Percentiles rank a stretch among this genome's conserved stretches.
These are phyloP conservation scores for Balakata baccata DNA, from an alignment of 345 rosid species.

Conservation along the genomic window DNA sequence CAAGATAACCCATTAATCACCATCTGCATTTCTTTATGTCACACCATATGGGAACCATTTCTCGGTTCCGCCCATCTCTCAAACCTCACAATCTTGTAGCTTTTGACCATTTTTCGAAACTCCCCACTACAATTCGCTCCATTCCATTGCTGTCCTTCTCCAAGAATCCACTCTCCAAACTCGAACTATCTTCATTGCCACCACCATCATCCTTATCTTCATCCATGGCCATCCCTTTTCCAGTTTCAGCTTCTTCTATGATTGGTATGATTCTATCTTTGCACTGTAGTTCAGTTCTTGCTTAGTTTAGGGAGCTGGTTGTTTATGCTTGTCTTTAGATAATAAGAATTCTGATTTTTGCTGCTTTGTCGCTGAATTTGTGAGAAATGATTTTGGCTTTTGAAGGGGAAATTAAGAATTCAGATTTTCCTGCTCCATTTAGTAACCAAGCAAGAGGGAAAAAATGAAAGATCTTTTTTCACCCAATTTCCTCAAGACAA, in stretches of 20 bases:
- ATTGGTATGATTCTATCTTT: conserved; percentile 34
- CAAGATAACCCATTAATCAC: background rate
- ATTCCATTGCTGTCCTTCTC: background rate
- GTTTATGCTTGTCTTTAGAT: background rate
- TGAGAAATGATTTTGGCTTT: background rate
- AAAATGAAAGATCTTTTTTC: too few species aligned
- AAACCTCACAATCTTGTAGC: background rate
- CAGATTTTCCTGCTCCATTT: too few species aligned
- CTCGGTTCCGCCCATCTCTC: conserved; percentile 17
- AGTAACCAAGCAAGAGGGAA: too few species aligned
- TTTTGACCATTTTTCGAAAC: conserved; percentile 6
- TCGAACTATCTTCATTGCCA: conserved; percentile 3
- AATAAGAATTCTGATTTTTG: too few species aligned
- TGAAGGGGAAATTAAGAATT: too few species aligned
- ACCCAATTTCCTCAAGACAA: too few species aligned
- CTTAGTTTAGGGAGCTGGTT: background rate
- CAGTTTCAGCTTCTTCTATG: conserved; percentile 44
- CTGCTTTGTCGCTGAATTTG: background rate
- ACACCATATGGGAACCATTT: conserved; percentile 43
- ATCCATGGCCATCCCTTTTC: conserved; percentile 40
- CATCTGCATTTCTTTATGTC: background rate
- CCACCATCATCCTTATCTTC: conserved; percentile 16
- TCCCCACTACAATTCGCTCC: conserved; percentile 19
- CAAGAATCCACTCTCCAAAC: conserved; percentile 7
- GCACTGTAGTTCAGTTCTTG: background rate